These are phyloP conservation scores for Triticum turgidum DNA, from an alignment of 176 grass and related monocot species.

Conservation along the genomic window DNA sequence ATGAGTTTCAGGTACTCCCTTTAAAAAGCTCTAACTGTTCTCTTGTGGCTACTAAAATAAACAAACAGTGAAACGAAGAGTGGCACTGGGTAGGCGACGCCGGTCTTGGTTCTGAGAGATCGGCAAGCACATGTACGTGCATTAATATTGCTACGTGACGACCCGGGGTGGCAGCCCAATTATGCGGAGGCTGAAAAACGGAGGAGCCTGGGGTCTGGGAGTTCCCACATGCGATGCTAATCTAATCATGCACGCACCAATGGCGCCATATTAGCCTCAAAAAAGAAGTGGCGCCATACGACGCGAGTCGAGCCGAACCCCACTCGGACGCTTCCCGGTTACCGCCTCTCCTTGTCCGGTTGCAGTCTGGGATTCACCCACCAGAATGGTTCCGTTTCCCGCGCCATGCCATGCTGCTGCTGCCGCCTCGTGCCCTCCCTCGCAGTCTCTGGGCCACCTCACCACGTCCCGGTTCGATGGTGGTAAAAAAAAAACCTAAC, in stretches of 20 bases:
- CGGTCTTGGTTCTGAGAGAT: neutral
- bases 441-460: neutral
- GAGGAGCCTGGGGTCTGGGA: neutral
- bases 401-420: constrained; percentile 7
- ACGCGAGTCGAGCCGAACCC: neutral
- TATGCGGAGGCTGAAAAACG: constrained; percentile 19
- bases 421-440: neutral
- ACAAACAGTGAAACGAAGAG: neutral
- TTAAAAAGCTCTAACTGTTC: no score
- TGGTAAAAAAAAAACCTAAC: neutral
- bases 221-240: constrained; percentile 29
- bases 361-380: constrained; percentile 12
- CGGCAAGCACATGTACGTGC: constrained; percentile 32
- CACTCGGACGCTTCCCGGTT: neutral
- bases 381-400: neutral
- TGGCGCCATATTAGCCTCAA: neutral
- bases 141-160: neutral
- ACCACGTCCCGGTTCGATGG: neutral
- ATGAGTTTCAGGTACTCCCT: no score
- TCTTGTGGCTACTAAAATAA: neutral
- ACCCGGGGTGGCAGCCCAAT: neutral
- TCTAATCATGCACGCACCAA: constrained; percentile 19
- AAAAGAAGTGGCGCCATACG: neutral
- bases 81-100: constrained; percentile 17
- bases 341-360: constrained; percentile 12